A percentile compares a stretch with the other conserved stretches of the same genome.
These are phyloP conservation scores for Pholiota adiposa DNA, from an alignment of 1,284 basidiomycete species.

Conservation along the genomic window DNA sequence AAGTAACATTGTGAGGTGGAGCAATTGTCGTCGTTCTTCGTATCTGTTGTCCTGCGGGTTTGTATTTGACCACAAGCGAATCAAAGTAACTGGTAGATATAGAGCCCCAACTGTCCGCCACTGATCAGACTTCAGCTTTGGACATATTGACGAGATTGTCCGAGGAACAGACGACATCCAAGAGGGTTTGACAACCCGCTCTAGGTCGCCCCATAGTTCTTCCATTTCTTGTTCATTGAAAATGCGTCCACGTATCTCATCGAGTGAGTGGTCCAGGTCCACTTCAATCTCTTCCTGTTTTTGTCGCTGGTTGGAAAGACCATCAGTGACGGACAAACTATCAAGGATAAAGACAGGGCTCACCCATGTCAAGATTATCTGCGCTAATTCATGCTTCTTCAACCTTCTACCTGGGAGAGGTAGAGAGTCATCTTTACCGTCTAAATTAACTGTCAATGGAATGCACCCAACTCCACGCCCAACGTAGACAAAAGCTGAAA, in stretches of 20 bases:
- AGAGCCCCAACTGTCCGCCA: neutral
- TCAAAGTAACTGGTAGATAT: neutral
- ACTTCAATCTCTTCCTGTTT: neutral
- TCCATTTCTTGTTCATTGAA: conserved; percentile 1
- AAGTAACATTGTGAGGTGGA: conserved; percentile 11
- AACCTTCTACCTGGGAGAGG: neutral
- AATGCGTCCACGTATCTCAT: neutral
- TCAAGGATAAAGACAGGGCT: neutral
- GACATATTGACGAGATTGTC: neutral
- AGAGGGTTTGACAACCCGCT: conserved; percentile 1
- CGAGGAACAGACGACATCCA: conserved; percentile 2
- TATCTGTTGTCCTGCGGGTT: neutral
- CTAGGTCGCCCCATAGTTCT: conserved; percentile 2
- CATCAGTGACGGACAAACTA: too few relatives aligned
- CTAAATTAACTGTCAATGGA: neutral
- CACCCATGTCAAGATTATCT: neutral
- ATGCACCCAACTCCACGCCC: neutral
- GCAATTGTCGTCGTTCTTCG: neutral
- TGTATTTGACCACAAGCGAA: neutral
- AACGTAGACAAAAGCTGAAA: conserved; percentile 2
- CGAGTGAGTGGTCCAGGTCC: neutral
- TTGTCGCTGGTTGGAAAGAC: neutral
- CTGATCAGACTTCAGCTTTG: conserved; percentile 7
- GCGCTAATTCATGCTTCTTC: neutral
- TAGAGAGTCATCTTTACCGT: too few relatives aligned